Evolutionary conservation across 176 grass and related monocot genomes (phyloP), one percentile per base, ranked within the genome.

Genomic region (Chrysopogon serrulatus): DNA sequence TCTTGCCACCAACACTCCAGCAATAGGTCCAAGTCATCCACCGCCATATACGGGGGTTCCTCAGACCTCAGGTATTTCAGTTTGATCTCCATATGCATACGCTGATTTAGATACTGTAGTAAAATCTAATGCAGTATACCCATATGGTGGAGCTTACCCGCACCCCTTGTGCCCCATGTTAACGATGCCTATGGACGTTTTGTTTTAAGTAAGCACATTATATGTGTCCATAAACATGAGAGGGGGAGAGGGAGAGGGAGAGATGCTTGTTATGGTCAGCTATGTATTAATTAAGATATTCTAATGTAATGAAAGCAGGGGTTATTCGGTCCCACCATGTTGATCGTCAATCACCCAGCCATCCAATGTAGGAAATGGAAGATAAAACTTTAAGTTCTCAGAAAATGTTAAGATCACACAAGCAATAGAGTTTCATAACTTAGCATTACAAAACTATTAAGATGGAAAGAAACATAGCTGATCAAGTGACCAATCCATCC

Each of bases 11-110:
- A 35, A 35, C 95, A 81, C 87, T 45, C 78, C 88, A 64, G 75
- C 83, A 73, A 79, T 94, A 62, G 90, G 88, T 51, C 84, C 92
- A 61, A 92, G 95, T 79, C 90, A 95, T 72, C 79, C 88, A 72
- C 86, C 90, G n/a, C 90, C 88, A 56, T 98, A 93, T 64, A 90
- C 95, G 88, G 95, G 95, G 95, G 84, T n/a, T n/a, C n/a, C n/a
- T n/a, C n/a, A n/a, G 86, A 41, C 88, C 95, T 78, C 92, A 93
- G 95, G 95, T 98, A 89, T 83, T 69, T 77, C 37, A 12, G 37
- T 86, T 83, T 78, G 5, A 68, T 81, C 47, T 71, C 34, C 60
- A 10, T 77, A 43, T 80, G 11, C 8, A 37, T 53, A 59, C 61
- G 24, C 28, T 59, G 16, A 77, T 84, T 65, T 59, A 23, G 17